Evolutionary conservation across 441 rosid genomes (phyloP).

Genomic region (Corymbia calophylla): DNA sequence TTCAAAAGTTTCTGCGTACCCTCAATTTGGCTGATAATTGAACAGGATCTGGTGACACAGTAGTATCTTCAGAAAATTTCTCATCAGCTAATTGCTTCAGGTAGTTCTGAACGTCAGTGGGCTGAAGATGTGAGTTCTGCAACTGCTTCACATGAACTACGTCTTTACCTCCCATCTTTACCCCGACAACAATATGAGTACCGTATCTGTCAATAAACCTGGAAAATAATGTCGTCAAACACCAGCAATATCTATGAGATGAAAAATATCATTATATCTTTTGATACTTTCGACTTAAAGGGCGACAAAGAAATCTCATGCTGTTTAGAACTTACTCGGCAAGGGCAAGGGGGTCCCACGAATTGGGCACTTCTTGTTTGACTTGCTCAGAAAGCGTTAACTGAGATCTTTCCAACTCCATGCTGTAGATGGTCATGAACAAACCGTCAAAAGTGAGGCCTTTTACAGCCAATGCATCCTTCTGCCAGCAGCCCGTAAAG

Average conservation of each 20-base stretch:
- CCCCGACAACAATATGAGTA: slow-evolving; percentile 83
- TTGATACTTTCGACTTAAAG: not conserved
- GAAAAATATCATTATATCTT: not conserved
- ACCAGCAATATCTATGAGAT: not conserved
- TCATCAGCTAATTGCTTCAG: slow-evolving; percentile 60
- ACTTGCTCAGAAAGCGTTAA: slow-evolving; percentile 53
- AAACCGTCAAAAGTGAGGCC: slow-evolving; percentile 83
- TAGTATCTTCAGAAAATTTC: slow-evolving; percentile 42
- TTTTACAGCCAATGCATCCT: slow-evolving; percentile 61
- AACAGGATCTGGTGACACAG: not conserved
- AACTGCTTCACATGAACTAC: slow-evolving; percentile 67
- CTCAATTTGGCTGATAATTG: slow-evolving; percentile 22
- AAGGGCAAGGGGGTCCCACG: slow-evolving; percentile 85
- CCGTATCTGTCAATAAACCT: slow-evolving; percentile 93
- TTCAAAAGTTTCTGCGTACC: slow-evolving; percentile 22
- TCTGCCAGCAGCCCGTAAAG: slow-evolving; percentile 67
- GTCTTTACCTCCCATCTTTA: slow-evolving; percentile 97
- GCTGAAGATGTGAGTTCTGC: slow-evolving; percentile 48
- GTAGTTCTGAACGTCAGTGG: slow-evolving; percentile 55
- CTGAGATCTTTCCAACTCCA: slow-evolving; percentile 68
- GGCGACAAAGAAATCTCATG: not conserved
- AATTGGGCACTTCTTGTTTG: slow-evolving; percentile 68
- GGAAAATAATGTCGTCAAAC: slow-evolving; percentile 1
- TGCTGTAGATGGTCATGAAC: slow-evolving; percentile 73
- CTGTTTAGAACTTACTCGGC: slow-evolving; percentile 55